These are phyloP conservation scores for Boletellus sp. DNA, from an alignment of 1,284 basidiomycete species.

Conservation along the genomic window DNA sequence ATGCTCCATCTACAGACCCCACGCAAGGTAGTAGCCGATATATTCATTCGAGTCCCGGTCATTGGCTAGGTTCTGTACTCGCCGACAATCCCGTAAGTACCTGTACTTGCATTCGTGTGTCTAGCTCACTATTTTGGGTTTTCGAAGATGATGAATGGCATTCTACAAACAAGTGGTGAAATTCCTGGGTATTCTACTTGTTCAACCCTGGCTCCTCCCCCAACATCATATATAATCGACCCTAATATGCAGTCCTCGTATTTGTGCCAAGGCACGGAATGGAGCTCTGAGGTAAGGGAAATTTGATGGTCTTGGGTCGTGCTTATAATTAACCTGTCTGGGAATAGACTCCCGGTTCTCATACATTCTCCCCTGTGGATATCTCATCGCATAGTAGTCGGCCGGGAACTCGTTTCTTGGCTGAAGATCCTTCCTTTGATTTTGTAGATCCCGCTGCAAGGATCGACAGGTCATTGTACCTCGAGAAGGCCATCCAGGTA, in stretches of 20 bases:
- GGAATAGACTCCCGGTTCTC: background rate
- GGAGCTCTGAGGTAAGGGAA: background rate
- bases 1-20: background rate
- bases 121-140: background rate
- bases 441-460: background rate
- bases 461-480: background rate
- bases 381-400: background rate
- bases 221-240: background rate
- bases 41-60: background rate
- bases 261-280: background rate
- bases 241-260: too few relatives aligned
- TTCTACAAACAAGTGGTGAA: background rate
- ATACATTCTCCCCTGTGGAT: background rate
- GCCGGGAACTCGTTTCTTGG: background rate
- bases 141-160: background rate
- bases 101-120: background rate
- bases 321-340: background rate
- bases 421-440: background rate
- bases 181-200: background rate
- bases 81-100: slow-evolving; percentile 4
- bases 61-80: background rate
- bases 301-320: background rate
- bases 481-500: background rate
- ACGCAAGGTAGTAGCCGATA: too few relatives aligned
- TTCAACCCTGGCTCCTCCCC: background rate